A percentile compares a stretch with the other conserved stretches of the same genome.
Conservation (phyloP, 1,284 basidiomycete species). For the Coriolopsis trogii region DNA sequence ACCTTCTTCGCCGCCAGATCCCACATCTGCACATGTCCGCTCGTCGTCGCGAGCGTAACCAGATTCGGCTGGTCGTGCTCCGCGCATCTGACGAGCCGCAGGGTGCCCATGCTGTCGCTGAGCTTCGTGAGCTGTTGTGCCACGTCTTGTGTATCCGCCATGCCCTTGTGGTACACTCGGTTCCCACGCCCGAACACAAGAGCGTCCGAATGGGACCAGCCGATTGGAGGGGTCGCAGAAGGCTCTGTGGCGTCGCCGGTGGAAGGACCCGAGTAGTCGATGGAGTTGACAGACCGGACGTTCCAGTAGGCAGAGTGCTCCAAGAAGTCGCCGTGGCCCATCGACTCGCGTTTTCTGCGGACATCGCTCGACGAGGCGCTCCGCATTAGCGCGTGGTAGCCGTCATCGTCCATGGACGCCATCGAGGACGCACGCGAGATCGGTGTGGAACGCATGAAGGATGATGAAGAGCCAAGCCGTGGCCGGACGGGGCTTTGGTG, state of each 20-base stretch:
- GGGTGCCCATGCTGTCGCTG: constrained; percentile 45
- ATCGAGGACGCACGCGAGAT: constrained; percentile 21
- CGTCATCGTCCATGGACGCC: constrained; percentile 19
- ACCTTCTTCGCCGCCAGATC: constrained; percentile 51
- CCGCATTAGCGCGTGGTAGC: constrained; percentile 14
- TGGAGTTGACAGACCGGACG: constrained; percentile 20
- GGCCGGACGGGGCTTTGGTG: constrained; percentile 4
- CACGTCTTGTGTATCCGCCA: constrained; percentile 45
- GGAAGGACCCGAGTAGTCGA: constrained; percentile 21
- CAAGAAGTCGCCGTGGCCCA: constrained; percentile 15
- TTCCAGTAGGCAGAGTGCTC: constrained; percentile 19
- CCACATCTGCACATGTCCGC: constrained; percentile 54
- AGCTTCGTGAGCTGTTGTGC: constrained; percentile 57
- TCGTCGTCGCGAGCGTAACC: constrained; percentile 51
- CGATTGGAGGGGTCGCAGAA: constrained; percentile 35
- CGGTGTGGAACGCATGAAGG: constrained; percentile 12
- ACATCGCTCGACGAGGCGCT: constrained; percentile 14
- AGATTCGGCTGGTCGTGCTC: constrained; percentile 40
- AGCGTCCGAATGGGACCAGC: constrained; percentile 46
- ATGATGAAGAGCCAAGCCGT: constrained; percentile 11
- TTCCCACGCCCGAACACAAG: constrained; percentile 55
- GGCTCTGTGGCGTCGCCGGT: constrained; percentile 11
- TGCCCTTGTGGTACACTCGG: constrained; percentile 53
- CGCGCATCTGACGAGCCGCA: constrained; percentile 47
- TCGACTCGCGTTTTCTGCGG: constrained; percentile 16